Evolutionary conservation across 2,329 filamentous ascomycete species (phyloP).

Genomic region (Talaromyces sp.): DNA sequence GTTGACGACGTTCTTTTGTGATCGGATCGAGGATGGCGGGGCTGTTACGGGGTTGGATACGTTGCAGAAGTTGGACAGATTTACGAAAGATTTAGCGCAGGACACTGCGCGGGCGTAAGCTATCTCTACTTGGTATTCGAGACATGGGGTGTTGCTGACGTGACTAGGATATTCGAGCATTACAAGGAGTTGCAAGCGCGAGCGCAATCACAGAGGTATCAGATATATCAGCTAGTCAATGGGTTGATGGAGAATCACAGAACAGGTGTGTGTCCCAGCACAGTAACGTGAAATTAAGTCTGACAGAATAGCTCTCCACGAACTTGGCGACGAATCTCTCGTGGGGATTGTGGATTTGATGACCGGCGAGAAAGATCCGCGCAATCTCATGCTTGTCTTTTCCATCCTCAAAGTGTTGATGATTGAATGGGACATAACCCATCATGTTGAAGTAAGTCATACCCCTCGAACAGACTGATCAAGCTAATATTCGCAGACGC

Average conservation of each 20-base stretch:
- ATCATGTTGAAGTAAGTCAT: constrained; percentile 55
- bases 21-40: constrained; percentile 63
- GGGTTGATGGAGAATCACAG: constrained; percentile 62
- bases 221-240: constrained; percentile 62
- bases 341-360: constrained; percentile 63
- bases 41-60: constrained; percentile 59
- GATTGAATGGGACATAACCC: constrained; percentile 65
- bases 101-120: constrained; percentile 54
- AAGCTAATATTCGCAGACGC: constrained; percentile 32
- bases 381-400: constrained; percentile 69
- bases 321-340: constrained; percentile 61
- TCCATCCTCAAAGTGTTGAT: constrained; percentile 66
- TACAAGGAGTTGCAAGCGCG: constrained; percentile 60
- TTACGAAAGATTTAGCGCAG: constrained; percentile 57
- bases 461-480: background rate
- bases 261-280: no score
- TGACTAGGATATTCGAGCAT: constrained; percentile 48
- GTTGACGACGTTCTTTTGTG: constrained; percentile 63
- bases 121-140: background rate
- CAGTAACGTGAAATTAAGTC: no score
- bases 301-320: constrained; percentile 47
- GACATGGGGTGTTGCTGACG: background rate
- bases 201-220: constrained; percentile 64
- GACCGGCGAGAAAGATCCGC: constrained; percentile 66
- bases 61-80: constrained; percentile 60